A percentile compares a stretch with the other conserved stretches of the same genome.
These are phyloP conservation scores for Plasmodium malariae DNA, from an alignment of 169 alveolate genomes.

Conservation along the genomic window DNA sequence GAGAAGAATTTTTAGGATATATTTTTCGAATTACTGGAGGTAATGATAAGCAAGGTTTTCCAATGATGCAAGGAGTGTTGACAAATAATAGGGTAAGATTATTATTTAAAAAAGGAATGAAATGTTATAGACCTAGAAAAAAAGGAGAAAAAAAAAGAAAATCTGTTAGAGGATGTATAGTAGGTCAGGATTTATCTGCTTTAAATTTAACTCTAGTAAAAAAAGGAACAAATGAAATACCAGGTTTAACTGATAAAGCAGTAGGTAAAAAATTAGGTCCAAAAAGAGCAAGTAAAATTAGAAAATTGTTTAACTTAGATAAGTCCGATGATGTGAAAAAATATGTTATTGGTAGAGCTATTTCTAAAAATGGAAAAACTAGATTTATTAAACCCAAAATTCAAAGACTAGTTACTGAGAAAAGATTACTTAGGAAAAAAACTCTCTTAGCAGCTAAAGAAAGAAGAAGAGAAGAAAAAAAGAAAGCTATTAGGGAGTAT, in stretches of 20 bases:
- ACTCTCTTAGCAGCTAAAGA: constrained; percentile 81
- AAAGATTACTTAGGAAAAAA: constrained; percentile 97
- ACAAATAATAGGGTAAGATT: constrained; percentile 91
- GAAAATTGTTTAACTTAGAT: constrained; percentile 96
- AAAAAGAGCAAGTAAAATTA: constrained; percentile 98
- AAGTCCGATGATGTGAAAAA: constrained; percentile 96
- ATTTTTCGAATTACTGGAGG: constrained; percentile 97
- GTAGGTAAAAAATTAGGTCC: constrained; percentile 99
- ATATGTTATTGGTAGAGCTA: constrained; percentile 93
- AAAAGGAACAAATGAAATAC: constrained; percentile 98
- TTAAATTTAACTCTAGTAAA: constrained; percentile 95
- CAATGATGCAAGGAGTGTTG: constrained; percentile 99
- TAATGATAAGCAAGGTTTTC: constrained; percentile 99
- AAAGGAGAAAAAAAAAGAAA: constrained; percentile 98
- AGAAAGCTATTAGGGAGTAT: constrained; percentile 84
- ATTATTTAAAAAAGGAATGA: constrained; percentile 92
- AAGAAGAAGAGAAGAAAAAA: constrained; percentile 84
- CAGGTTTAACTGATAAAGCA: constrained; percentile 97
- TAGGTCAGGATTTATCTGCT: constrained; percentile 98
- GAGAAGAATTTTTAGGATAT: constrained; percentile 98
- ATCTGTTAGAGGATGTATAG: constrained; percentile 99
- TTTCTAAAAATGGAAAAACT: constrained; percentile 91
- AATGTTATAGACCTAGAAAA: constrained; percentile 98
- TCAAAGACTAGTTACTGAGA: constrained; percentile 99
- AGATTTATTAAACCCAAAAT: constrained; percentile 97